Percentiles rank a stretch among this genome's conserved stretches.
These are phyloP conservation scores for Candida namnaoensis DNA, from an alignment of 805 yeast species.

Conservation along the genomic window DNA sequence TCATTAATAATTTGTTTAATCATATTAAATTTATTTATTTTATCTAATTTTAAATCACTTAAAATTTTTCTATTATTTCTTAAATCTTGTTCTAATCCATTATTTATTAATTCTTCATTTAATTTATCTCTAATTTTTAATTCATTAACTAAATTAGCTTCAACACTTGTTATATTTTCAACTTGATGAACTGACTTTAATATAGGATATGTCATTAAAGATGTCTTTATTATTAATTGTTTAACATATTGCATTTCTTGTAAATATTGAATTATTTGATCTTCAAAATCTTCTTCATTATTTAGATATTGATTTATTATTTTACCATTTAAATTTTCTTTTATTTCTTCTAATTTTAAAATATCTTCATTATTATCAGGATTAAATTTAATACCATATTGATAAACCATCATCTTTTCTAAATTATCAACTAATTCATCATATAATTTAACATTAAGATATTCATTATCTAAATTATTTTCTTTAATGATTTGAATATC, in stretches of 20 bases:
- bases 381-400: neutral
- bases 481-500: no score
- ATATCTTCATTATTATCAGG: no score
- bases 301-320: neutral
- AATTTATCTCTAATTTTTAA: conserved; percentile 7
- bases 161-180: conserved; percentile 12
- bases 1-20: conserved; percentile 2
- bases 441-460: conserved; percentile 21
- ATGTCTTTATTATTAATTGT: neutral
- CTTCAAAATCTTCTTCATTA: neutral
- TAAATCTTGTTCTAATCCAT: neutral
- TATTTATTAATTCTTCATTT: conserved; percentile 1
- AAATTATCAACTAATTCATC: conserved; percentile 20
- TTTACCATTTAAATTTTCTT: neutral
- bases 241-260: neutral
- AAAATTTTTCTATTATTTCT: neutral
- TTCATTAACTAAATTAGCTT: conserved; percentile 3
- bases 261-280: neutral
- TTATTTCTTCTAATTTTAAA: neutral
- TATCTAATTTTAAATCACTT: neutral
- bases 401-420: conserved; percentile 20
- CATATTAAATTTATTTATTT: no score
- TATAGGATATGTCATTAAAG: conserved; percentile 10
- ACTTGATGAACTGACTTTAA: conserved; percentile 17
- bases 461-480: neutral